Base-by-base conservation (phyloP, 2,329 filamentous ascomycete genomes). In the Xylaria sp. region DNA sequence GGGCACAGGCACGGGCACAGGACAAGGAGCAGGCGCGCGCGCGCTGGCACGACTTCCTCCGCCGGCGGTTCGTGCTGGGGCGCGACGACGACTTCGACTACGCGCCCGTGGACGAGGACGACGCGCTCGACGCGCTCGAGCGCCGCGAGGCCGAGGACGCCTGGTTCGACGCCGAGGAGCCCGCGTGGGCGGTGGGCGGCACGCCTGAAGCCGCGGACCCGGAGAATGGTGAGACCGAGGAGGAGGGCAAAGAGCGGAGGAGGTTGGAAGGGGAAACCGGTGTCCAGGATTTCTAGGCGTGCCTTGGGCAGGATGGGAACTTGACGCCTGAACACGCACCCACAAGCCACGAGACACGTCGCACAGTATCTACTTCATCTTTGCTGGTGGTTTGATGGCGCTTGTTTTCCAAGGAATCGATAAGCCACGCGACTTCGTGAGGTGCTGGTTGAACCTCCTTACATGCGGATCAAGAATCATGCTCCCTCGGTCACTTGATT, bases 31-130 rank as follows among this genome's bases (percentile, higher is more conserved):
- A 91, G 43, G 92, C 87, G 0, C 74, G 77, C 46, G 77, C 80
- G 56, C 79, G 85, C 54, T 96, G 92, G 92, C 74, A 76, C 34
- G 83, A 83, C 52, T 89, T 88, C 64, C 84, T 96, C 75, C 81
- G 83, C 29, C 77, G 87, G 63, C 80, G 91, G 34, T 96, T 96
- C 65, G 71, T 96, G 24, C 75, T 79, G 18, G 92, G 92, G 0
- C 80, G 80, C 5, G 92, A 95, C 66, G 78, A 80, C 1, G 91
- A 95, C 44, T 93, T 95, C 64, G 87, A 93, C 57, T 96, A 96
- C 67, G 70, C 65, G 1, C 64, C 60, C 2, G 87, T 96, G 4
- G 92, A 96, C 66, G 75, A 76, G 34, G 86, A 89, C 65, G 86
- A 91, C 24, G 85, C 86, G 18, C 87, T 85, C 51, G 91, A 96